These are phyloP conservation scores for Dactylellina haptotyla DNA, from an alignment of 2,329 filamentous ascomycete genomes.

Conservation along the genomic window DNA sequence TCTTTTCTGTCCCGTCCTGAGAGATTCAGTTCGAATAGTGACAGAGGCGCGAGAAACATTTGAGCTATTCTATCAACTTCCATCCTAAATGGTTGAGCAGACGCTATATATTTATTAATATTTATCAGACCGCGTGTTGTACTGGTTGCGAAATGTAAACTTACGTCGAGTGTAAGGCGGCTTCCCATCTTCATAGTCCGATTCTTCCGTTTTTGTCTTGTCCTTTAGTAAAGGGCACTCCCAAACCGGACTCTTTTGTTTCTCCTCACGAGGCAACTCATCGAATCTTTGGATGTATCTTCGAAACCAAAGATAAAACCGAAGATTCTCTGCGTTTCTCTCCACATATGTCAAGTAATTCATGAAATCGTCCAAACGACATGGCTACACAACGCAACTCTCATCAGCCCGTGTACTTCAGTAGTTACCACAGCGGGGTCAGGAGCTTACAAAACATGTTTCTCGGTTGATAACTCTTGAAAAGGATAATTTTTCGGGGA, in stretches of 20 bases:
- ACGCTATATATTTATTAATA: conserved; percentile 66
- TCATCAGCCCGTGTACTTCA: conserved; percentile 14
- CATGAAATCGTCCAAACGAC: conserved; percentile 83
- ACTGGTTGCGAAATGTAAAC: background rate
- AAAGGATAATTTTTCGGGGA: conserved; percentile 77
- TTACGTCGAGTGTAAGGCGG: background rate
- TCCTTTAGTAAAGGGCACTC: conserved; percentile 56
- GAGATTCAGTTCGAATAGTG: conserved; percentile 77
- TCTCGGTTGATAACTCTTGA: conserved; percentile 78
- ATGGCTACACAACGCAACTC: conserved; percentile 69
- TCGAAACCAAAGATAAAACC: conserved; percentile 76
- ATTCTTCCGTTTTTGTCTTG: background rate
- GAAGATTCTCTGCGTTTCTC: conserved; percentile 80
- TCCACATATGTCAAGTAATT: conserved; percentile 85
- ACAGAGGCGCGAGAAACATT: conserved; percentile 76
- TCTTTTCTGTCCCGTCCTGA: conserved; percentile 72
- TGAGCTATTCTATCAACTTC: conserved; percentile 78
- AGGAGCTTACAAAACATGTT: conserved; percentile 75
- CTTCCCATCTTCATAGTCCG: background rate
- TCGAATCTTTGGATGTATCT: conserved; percentile 72
- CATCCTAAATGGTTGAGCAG: conserved; percentile 78
- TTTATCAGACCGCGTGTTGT: background rate
- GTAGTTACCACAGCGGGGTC: background rate
- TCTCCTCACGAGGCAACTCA: conserved; percentile 66
- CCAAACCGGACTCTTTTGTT: conserved; percentile 62